These are phyloP conservation scores for Plectranthus barbatus DNA, from an alignment of 257 asterid species.

Conservation along the genomic window DNA sequence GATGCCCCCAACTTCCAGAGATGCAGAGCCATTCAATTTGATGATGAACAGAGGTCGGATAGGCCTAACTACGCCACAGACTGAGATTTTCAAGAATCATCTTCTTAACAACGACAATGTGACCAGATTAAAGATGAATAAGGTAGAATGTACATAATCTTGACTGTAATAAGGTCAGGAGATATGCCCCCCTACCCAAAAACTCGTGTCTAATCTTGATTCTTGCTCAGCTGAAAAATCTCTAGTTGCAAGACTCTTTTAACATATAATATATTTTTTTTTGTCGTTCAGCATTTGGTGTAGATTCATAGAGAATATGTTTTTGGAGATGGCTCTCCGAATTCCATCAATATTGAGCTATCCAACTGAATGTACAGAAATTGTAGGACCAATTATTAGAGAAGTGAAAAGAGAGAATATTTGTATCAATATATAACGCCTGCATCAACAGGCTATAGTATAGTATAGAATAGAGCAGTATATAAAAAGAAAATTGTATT, in stretches of 20 bases:
- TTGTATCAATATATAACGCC: not conserved
- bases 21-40: not conserved
- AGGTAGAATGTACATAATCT: not conserved
- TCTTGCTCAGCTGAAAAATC: not conserved
- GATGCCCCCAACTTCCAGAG: constrained; percentile 5
- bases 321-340: not conserved
- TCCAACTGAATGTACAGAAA: not conserved
- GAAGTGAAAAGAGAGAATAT: not conserved
- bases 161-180: not conserved
- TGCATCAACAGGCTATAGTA: not conserved
- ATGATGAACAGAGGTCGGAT: not conserved
- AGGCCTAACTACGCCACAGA: constrained; percentile 20
- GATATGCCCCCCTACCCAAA: not conserved
- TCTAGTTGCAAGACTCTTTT: too few relatives aligned
- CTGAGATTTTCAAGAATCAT: not conserved
- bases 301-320: not conserved
- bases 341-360: too few relatives aligned
- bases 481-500: not conserved
- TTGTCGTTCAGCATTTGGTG: not conserved
- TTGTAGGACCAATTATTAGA: not conserved
- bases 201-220: not conserved
- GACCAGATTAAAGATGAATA: not conserved
- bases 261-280: too few relatives aligned
- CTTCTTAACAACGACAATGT: too few relatives aligned
- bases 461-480: too few relatives aligned